Evolutionary conservation across 768 basidiomycete genomes (phyloP), one percentile per base, ranked within the genome.

Genomic region (Kwoniella dendrophila): DNA sequence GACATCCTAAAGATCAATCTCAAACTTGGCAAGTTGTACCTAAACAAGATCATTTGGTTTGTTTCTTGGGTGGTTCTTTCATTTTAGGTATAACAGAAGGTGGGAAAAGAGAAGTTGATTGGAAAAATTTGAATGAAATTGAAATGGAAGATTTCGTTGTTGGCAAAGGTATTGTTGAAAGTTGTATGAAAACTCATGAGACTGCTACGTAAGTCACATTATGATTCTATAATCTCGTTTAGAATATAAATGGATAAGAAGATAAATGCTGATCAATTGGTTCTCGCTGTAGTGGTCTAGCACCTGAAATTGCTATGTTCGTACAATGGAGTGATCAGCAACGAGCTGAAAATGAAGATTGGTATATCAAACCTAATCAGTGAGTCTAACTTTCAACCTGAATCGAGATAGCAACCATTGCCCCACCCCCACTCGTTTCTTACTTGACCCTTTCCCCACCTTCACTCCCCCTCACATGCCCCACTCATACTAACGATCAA

Each of bases 31-130:
- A 84, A 18, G 81, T 90, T 27, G 83, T 83, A 10, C 90, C 90
- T 10, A 95, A 96, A 75, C 94, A 97, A 81, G 94, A 98, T 74
- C 94, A 96, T 75, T 85, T 98, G 33, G 92, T 90, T 2, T 97
- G 94, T 80, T 98, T 96, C 85, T 81, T 98, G 33, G 92, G 88
- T 20, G 94, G 92, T 2, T 90, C 90, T 0, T 85, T 98, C 58
- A 86, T 98, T 83, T 85, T 98, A 2, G 92, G 94, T 12, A 90
- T 91, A 14, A 90, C 89, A 2, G 78, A 78, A 47, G 76, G 77
- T 18, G 67, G 72, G 0, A 63, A 53, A 20, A 48, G 69, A 26
- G 48, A 41, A 30, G 52, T 69, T 26, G 81, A 80, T 26, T 78
- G 81, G n/a, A 81, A 82, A 2, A 83, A 90, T 64, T 82, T 93